Conservation (phyloP, 805 yeast species). For the Candida silvatica region DNA sequence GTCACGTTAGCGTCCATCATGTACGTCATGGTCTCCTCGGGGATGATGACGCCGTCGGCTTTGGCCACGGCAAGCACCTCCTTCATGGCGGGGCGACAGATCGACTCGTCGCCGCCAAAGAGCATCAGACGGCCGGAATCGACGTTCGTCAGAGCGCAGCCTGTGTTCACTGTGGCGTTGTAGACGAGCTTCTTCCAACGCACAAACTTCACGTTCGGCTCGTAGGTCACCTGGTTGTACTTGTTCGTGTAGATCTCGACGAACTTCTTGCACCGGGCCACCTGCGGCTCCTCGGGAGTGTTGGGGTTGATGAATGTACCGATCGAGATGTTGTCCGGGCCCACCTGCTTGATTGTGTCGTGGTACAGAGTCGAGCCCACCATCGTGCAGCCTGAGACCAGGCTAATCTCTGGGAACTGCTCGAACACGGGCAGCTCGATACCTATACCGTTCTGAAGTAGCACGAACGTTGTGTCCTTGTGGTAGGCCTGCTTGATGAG, state of each 20-base stretch:
- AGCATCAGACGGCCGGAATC: conserved; percentile 30
- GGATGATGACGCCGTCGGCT: conserved; percentile 35
- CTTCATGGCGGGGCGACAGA: conserved; percentile 33
- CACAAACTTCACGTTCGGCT: conserved; percentile 28
- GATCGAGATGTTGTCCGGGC: conserved; percentile 23
- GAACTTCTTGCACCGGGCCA: conserved; percentile 24
- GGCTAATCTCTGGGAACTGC: conserved; percentile 25
- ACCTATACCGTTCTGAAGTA: conserved; percentile 34
- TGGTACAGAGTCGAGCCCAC: conserved; percentile 26
- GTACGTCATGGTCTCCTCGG: conserved; percentile 24
- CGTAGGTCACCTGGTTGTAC: conserved; percentile 21
- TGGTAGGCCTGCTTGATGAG: conserved; percentile 18
- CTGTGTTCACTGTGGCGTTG: conserved; percentile 38
- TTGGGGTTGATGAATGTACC: conserved; percentile 29
- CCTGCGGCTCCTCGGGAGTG: conserved; percentile 17
- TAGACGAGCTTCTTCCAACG: conserved; percentile 41
- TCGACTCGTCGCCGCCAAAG: conserved; percentile 20
- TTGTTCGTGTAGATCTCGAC: conserved; percentile 26
- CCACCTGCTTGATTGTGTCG: conserved; percentile 26
- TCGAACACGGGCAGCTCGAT: conserved; percentile 26
- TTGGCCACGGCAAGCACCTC: conserved; percentile 37
- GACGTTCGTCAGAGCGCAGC: conserved; percentile 32
- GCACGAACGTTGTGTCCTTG: conserved; percentile 25
- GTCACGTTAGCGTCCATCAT: conserved; percentile 32
- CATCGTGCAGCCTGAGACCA: conserved; percentile 32